These are phyloP conservation scores for Camillea tinctor DNA, from an alignment of 2,329 filamentous ascomycete species.

Conservation along the genomic window DNA sequence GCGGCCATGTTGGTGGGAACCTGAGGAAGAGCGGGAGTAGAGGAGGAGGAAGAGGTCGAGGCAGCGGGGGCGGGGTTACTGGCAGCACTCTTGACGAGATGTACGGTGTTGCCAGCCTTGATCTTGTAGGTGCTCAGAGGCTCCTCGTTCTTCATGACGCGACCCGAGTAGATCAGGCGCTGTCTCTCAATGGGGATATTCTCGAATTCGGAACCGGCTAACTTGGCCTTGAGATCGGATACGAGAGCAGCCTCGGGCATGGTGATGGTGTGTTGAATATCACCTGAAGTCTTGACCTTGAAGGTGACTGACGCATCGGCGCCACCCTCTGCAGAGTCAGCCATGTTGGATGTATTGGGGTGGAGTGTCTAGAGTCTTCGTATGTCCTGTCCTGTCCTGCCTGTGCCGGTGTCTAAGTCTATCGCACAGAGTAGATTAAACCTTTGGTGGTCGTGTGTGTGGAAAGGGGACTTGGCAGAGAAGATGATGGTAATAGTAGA, in stretches of 20 bases:
- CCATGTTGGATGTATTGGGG: slow-evolving; percentile 46
- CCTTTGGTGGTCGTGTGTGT: neutral
- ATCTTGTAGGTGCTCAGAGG: slow-evolving; percentile 86
- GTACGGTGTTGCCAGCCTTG: slow-evolving; percentile 91
- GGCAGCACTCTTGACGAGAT: slow-evolving; percentile 93
- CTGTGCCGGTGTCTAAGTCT: too few relatives aligned
- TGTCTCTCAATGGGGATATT: slow-evolving; percentile 85
- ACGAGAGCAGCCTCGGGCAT: slow-evolving; percentile 75
- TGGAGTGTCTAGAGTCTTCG: too few relatives aligned
- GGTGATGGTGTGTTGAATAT: slow-evolving; percentile 80
- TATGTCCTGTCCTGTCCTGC: too few relatives aligned
- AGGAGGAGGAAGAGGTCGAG: slow-evolving; percentile 40
- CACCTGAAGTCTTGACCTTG: slow-evolving; percentile 95
- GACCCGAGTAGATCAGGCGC: slow-evolving; percentile 94
- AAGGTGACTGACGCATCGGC: slow-evolving; percentile 83
- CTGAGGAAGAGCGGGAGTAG: slow-evolving; percentile 52
- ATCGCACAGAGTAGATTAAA: neutral
- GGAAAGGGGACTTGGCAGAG: neutral
- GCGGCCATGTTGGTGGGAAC: slow-evolving; percentile 77
- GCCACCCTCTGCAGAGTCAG: slow-evolving; percentile 59
- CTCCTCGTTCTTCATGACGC: slow-evolving; percentile 94
- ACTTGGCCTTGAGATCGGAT: slow-evolving; percentile 83
- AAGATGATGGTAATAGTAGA: neutral
- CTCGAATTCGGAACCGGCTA: slow-evolving; percentile 77
- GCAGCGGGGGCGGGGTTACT: slow-evolving; percentile 65